Conservation (phyloP, 495 filamentous ascomycete genomes). For the Evernia prunastri region DNA sequence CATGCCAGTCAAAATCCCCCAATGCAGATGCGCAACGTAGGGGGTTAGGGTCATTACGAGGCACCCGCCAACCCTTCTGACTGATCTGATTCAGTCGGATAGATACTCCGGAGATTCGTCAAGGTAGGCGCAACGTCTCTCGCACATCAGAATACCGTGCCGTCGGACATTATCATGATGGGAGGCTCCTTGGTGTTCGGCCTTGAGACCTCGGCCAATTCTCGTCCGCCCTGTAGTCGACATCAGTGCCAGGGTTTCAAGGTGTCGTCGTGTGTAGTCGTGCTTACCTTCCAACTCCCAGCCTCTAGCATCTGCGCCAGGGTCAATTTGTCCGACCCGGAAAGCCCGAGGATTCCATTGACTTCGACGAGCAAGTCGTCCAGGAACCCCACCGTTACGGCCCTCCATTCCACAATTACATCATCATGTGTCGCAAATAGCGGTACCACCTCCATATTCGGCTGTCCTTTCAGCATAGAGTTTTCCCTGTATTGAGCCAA, state of each 20-base stretch:
- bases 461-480: conserved; percentile 65
- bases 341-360: conserved; percentile 56
- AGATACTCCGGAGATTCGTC: neutral
- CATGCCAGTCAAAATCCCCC: neutral
- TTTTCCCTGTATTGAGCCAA: conserved; percentile 66
- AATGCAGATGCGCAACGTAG: neutral
- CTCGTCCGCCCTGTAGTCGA: conserved; percentile 72
- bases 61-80: neutral
- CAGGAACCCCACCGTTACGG: conserved; percentile 58
- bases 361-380: conserved; percentile 54
- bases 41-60: too few species aligned
- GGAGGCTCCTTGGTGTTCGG: conserved; percentile 96
- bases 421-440: conserved; percentile 59
- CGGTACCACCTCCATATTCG: conserved; percentile 60
- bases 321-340: conserved; percentile 46
- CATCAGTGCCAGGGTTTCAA: conserved; percentile 9
- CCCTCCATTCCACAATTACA: conserved; percentile 67
- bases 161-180: conserved; percentile 93
- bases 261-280: too few species aligned
- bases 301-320: conserved; percentile 66
- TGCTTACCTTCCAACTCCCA: conserved; percentile 72
- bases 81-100: too few species aligned
- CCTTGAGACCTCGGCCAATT: conserved; percentile 89
- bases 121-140: neutral
- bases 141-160: conserved; percentile 76